Percentiles rank a stretch among this genome's conserved stretches.
Evolutionary conservation across 2,329 filamentous ascomycete species (phyloP).

Genomic region (Arthrinium puccinioides): DNA sequence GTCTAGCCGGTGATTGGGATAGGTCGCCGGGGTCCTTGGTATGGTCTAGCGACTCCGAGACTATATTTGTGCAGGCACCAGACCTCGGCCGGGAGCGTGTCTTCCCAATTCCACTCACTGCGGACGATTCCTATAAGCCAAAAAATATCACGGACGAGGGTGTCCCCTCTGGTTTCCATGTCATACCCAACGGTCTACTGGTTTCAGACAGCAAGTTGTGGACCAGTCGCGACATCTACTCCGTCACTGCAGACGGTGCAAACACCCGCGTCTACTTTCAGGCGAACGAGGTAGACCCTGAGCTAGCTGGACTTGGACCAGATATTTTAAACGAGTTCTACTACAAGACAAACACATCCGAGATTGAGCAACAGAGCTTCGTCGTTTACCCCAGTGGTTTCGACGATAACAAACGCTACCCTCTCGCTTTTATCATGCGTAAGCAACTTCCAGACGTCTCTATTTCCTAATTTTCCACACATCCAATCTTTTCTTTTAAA

Average conservation of each 20-base stretch:
- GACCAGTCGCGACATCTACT: constrained; percentile 26
- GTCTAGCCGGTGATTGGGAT: constrained; percentile 24
- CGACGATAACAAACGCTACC: constrained; percentile 36
- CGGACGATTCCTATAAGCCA: constrained; percentile 19
- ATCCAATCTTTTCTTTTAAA: no score
- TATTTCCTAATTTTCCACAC: no score
- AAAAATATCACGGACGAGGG: constrained; percentile 26
- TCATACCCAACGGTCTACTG: constrained; percentile 19
- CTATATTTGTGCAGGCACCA: constrained; percentile 20
- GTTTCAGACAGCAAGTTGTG: constrained; percentile 28
- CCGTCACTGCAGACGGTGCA: constrained; percentile 17
- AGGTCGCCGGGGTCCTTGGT: constrained; percentile 16
- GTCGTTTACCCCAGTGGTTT: constrained; percentile 25
- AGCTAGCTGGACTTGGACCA: constrained; percentile 21
- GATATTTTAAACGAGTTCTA: constrained; percentile 27
- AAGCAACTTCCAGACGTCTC: no score
- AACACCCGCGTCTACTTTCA: constrained; percentile 23
- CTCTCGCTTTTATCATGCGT: constrained; percentile 45
- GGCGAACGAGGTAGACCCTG: constrained; percentile 26
- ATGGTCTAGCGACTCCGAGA: constrained; percentile 21
- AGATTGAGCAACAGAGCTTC: constrained; percentile 23
- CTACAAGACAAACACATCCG: constrained; percentile 24
- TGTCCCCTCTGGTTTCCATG: constrained; percentile 18
- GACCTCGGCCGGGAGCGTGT: constrained; percentile 22
- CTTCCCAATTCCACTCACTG: constrained; percentile 21